Base-by-base conservation (phyloP, 176 grass and related monocot species). In the Hordeum marinum region DNA sequence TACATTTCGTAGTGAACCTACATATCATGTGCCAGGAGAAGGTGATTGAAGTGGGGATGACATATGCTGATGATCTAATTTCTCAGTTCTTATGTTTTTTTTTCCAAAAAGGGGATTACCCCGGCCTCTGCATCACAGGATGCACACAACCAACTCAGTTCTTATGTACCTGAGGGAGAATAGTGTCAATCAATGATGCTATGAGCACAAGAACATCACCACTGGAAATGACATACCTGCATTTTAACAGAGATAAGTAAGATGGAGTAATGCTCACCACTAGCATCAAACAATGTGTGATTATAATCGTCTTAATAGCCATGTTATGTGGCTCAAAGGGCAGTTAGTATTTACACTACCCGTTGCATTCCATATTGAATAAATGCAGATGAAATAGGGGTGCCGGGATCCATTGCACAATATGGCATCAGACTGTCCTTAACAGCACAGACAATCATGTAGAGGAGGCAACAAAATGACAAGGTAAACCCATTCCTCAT, bases 401-500 rank as follows among this genome's bases (percentile, higher is more conserved):
- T 98, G 85, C 94, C 85, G 45, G 88, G 92, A 72, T 98, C 92
- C 82, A 94, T 88, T 5, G 75, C 65, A 85, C 74, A 85, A 88
- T 93, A 98, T n/a, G 92, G 95, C 46, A 94, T 92, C 76, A 98
- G 66, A 58, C 95, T 32, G 32, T 1, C 32, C 32, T 93, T 86
- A 36, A 98, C 87, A 83, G 65, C 58, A 36, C 93, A 98, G 36
- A 98, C 89, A 91, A 95, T 88, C 95, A 98, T 95, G 73, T 98
- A 98, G 48, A 98, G 82, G 62, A 94, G 85, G 83, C 91, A 98
- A 83, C 95, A 95, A 20, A 93, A 31, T 18, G 85, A 90, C 46
- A 98, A 36, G 61, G 91, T 83, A 89, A 79, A 46, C 71, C 85
- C 81, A 98, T 98, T 21, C 89, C 93, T 76, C 75, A 46, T 59